Conservation (phyloP, 768 basidiomycete species). For the Xerocomellus amylosporus region DNA sequence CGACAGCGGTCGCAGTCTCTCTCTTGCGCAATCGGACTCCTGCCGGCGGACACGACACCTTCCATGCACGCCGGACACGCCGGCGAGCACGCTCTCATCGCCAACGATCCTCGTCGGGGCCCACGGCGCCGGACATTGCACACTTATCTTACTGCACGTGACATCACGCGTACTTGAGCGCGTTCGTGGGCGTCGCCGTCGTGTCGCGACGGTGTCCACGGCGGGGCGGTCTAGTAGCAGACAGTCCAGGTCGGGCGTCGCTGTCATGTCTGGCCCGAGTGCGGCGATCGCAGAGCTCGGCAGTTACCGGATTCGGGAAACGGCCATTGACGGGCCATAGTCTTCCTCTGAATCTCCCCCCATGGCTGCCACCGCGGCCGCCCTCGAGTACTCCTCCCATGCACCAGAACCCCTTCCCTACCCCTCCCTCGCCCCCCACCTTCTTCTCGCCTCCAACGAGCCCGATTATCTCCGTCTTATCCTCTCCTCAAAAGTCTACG, state of each 20-base stretch:
- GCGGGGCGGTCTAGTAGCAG: neutral
- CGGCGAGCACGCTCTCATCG: neutral
- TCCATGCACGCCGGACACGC: constrained; percentile 2
- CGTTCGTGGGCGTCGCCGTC: constrained; percentile 1
- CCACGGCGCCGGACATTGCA: constrained; percentile 9
- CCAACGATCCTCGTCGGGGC: constrained; percentile 11
- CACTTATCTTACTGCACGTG: constrained; percentile 29
- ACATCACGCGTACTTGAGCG: constrained; percentile 13
- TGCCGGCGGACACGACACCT: neutral
- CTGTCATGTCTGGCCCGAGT: neutral
- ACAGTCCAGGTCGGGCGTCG: neutral
- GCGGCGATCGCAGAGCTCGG: neutral
- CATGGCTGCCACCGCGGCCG: constrained; percentile 41
- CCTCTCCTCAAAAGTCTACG: constrained; percentile 87
- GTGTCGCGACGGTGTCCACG: constrained; percentile 2
- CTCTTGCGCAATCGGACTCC: constrained; percentile 1
- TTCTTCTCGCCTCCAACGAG: constrained; percentile 59
- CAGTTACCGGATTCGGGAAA: constrained; percentile 12
- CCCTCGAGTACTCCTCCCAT: constrained; percentile 64
- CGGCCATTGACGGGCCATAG: neutral
- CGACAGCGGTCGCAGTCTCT: neutral
- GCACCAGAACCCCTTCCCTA: constrained; percentile 66
- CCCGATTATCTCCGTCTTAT: constrained; percentile 90
- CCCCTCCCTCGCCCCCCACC: constrained; percentile 64
- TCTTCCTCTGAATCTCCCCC: neutral